These are phyloP conservation scores for Euphorbia lathyris DNA, from an alignment of 345 rosid genomes.

Conservation along the genomic window DNA sequence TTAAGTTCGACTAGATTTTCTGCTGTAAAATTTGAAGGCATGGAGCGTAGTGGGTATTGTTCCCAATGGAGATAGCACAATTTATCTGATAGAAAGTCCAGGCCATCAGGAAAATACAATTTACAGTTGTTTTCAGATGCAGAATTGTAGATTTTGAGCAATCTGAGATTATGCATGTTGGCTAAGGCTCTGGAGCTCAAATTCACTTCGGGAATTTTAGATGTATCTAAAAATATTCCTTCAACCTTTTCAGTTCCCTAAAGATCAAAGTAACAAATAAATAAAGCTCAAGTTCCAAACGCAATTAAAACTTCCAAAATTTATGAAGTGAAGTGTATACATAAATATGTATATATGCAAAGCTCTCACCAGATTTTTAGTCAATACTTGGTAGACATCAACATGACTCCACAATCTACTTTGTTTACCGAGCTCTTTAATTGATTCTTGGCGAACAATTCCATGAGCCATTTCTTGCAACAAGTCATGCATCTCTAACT, in stretches of 20 bases:
- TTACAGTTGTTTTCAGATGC: not conserved
- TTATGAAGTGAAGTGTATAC: not conserved
- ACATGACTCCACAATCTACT: not conserved
- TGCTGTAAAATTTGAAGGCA: not conserved
- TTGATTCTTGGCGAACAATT: conserved; percentile 3
- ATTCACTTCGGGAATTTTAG: not conserved
- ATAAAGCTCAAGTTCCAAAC: not conserved
- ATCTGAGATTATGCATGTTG: conserved; percentile 1
- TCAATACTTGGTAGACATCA: not conserved
- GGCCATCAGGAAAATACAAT: not conserved
- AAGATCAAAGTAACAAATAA: not conserved
- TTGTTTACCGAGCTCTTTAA: not conserved
- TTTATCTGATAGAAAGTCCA: not conserved
- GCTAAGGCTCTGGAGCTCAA: conserved; percentile 1
- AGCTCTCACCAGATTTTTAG: not conserved
- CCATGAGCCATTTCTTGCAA: not conserved
- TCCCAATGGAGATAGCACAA: conserved; percentile 1
- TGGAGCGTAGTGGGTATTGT: not conserved
- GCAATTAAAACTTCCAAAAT: not conserved
- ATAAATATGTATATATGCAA: not conserved
- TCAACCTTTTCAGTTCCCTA: conserved; percentile 5
- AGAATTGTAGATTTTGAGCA: conserved; percentile 1
- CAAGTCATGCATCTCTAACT: not conserved
- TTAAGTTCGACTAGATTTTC: not conserved
- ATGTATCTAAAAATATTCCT: not conserved